Evolutionary conservation across 345 rosid species (phyloP).

Genomic region (Camelina neglecta): DNA sequence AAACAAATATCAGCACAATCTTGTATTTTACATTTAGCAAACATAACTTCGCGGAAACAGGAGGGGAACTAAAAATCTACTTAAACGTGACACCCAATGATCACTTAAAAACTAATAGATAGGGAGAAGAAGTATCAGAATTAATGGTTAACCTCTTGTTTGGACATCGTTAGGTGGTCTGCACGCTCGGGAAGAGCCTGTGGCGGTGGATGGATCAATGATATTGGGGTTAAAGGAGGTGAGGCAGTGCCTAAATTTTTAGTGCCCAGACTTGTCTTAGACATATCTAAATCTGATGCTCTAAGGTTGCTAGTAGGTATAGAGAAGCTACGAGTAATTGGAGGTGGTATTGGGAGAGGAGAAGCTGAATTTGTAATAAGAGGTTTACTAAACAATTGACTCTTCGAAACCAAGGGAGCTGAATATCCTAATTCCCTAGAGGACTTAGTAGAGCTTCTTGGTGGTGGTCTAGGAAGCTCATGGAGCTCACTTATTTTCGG

Average conservation of each 20-base stretch:
- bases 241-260: constrained; percentile 55
- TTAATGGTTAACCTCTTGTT: constrained; percentile 51
- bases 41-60: neutral
- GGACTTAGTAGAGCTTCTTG: constrained; percentile 48
- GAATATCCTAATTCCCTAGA: constrained; percentile 68
- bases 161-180: constrained; percentile 37
- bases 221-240: constrained; percentile 75
- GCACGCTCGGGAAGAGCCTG: constrained; percentile 23
- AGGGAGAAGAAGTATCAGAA: neutral
- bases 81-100: neutral
- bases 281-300: constrained; percentile 48
- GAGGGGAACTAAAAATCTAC: neutral
- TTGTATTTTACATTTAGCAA: neutral
- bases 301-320: constrained; percentile 72
- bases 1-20: constrained; percentile 15
- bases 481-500: constrained; percentile 96
- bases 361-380: constrained; percentile 52
- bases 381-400: constrained; percentile 53
- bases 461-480: constrained; percentile 99
- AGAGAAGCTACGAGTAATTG: constrained; percentile 81
- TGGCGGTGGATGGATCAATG: constrained; percentile 46
- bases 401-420: constrained; percentile 72
- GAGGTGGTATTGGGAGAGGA: constrained; percentile 83
- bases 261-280: constrained; percentile 49
- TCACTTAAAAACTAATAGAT: neutral